Evolutionary conservation across 108 stramenopile genomes (phyloP), one percentile per base, ranked within the genome.

Genomic region (Cyclostephanos invisitatus): DNA sequence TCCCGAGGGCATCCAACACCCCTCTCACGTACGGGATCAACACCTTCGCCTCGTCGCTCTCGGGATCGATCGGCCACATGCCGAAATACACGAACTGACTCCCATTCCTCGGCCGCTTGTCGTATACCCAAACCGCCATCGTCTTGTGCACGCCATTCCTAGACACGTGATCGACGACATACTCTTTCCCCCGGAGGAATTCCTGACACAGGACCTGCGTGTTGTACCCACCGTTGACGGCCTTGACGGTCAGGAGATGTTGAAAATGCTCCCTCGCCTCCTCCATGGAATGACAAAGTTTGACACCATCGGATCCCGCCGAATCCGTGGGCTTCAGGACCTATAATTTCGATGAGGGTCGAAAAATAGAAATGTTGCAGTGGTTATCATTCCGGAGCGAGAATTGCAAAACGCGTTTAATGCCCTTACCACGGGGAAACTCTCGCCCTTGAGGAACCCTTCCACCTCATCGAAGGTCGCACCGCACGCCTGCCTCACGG

Each of bases 281-380:
- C 8, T 91, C 92, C 56, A 91, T 78, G 50, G 79, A 82, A 56
- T 85, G 76, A 64, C 96, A 97, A 12, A 98, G 84, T 65, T 92
- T 96, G 6, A 97, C 98, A 27, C 94, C 96, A 70, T 98, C 98
- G 22, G 88, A 88, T 15, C 97, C 97, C 20, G 97, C 97, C 24
- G 87, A 89, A 79, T 94, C 91, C 4, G 88, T 86, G n/a, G 97
- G 97, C 80, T 98, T 98, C 40, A 98, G 80, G 38, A 98, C 60
- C 60, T 61, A 37, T 14, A 1, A 14, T 24, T 14, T 53, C 40
- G 40, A 8, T 11, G 55, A 56, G 44, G 0, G 32, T 4, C 32
- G 32, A 32, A 32, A 32, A 4, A 3, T 32, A 32, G 32, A 32
- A 32, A 32, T 32, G 32, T 3, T 3, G 4, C 32, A 32, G 2